These are phyloP conservation scores for Setomelanomma holmii DNA, from an alignment of 2,329 filamentous ascomycete genomes.

Conservation along the genomic window DNA sequence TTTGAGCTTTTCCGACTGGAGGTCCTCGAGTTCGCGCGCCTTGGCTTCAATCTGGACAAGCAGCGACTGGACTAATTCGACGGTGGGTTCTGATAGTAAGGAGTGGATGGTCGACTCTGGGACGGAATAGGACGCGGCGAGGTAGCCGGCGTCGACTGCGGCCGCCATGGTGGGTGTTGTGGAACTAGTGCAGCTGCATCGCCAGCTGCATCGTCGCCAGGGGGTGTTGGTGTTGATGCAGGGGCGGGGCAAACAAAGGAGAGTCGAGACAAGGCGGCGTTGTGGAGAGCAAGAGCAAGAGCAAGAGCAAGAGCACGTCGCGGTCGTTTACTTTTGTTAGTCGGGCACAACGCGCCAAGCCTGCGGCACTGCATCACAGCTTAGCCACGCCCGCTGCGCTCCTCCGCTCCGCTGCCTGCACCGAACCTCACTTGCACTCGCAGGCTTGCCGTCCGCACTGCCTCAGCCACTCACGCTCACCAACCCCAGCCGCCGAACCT, in stretches of 20 bases:
- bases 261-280: constrained; percentile 28
- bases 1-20: constrained; percentile 87
- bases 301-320: neutral
- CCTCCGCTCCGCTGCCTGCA: neutral
- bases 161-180: constrained; percentile 61
- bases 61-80: constrained; percentile 77
- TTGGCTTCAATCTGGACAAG: constrained; percentile 78
- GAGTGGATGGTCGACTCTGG: constrained; percentile 68
- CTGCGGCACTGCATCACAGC: constrained; percentile 29
- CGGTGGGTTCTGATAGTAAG: constrained; percentile 72
- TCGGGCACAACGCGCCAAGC: constrained; percentile 17
- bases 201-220: constrained; percentile 29
- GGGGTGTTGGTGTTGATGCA: constrained; percentile 1
- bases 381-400: neutral
- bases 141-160: constrained; percentile 72
- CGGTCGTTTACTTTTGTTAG: constrained; percentile 32
- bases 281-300: constrained; percentile 6
- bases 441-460: neutral
- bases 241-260: constrained; percentile 35
- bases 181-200: constrained; percentile 14
- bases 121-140: constrained; percentile 74
- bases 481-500: neutral
- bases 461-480: constrained; percentile 6
- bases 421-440: constrained; percentile 4
- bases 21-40: constrained; percentile 79